Evolutionary conservation across 495 filamentous ascomycete genomes (phyloP), one percentile per base, ranked within the genome.

Genomic region (Xylaria curta): DNA sequence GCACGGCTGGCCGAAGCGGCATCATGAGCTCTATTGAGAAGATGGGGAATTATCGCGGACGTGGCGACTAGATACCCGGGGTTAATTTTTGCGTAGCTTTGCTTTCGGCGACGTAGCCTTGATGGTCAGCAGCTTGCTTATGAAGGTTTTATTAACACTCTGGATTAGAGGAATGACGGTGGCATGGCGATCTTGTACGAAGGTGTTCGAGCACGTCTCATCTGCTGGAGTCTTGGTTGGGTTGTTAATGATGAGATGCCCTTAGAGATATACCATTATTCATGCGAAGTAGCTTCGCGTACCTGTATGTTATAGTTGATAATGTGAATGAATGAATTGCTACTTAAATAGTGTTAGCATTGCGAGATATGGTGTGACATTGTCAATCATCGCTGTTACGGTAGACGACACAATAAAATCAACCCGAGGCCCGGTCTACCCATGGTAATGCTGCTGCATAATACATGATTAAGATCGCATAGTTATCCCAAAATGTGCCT

Each of bases 1-100:
- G 81, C 36, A 56, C 74, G 72, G 78, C 78, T 36, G 62, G 86
- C 84, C 65, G 87, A 40, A 86, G 86, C 67, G 89, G 90, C 49
- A 90, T 92, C 71, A 91, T 92, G 91, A 88, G 86, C 58, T 90
- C 89, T 7, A 91, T 92, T 80, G 91, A 92, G 81, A 86, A 88
- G 79, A 92, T 91, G 90, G 90, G 89, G 17, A 82, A 79, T 66
- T 83, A 86, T 71, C 76, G 81, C 26, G 60, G 78, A 53, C 71
- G 78, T 26, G 76, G 71, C 42, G 76, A 79, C 21, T 78, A 38
- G 73, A 67, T 24, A 46, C 19, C 17, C 46, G 49, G 40, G 9
- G 9, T 60, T 24, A 4, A 31, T 28, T 59, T 47, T 33, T 33
- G 17, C 24, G 54, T 15, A 15, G 40, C 56, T 60, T 56, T 56